These are phyloP conservation scores for Mucor saturninus DNA, from an alignment of 371 early-diverging fungal genomes.

Conservation along the genomic window DNA sequence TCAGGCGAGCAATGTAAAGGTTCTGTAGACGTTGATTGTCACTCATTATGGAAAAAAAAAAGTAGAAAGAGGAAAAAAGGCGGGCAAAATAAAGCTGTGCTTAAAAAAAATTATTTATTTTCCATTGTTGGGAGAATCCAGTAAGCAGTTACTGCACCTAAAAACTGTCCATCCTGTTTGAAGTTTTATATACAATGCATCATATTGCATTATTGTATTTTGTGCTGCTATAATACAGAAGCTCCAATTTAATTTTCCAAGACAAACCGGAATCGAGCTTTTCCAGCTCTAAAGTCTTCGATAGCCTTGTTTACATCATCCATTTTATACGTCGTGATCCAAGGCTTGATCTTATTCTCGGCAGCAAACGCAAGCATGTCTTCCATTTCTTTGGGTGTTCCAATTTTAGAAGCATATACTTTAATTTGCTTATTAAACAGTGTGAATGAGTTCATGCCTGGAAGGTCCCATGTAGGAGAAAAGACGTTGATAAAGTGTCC, in stretches of 20 bases:
- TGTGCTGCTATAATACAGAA: too few species aligned
- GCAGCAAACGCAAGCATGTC: slow-evolving; percentile 74
- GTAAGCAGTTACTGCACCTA: too few species aligned
- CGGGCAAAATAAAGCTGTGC: slow-evolving; percentile 51
- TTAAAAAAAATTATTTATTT: slow-evolving; percentile 19
- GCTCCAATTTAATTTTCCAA: slow-evolving; percentile 33
- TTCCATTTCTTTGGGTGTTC: slow-evolving; percentile 43
- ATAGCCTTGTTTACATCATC: slow-evolving; percentile 61
- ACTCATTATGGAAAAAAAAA: slow-evolving; percentile 40
- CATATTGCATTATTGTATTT: too few species aligned
- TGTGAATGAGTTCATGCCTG: neutral
- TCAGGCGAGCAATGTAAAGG: slow-evolving; percentile 57
- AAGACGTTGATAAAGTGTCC: too few species aligned
- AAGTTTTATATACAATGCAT: too few species aligned
- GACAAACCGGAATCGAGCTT: slow-evolving; percentile 68
- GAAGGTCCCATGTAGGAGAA: too few species aligned
- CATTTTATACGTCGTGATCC: slow-evolving; percentile 64
- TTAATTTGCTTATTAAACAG: slow-evolving; percentile 34
- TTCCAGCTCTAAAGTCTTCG: slow-evolving; percentile 58
- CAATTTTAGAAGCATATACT: slow-evolving; percentile 69
- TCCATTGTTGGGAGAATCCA: too few species aligned
- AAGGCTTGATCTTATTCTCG: slow-evolving; percentile 61
- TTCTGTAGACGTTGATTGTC: slow-evolving; percentile 52
- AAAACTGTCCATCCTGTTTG: too few species aligned
- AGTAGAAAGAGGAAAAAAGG: slow-evolving; percentile 69